A percentile compares a stretch with the other conserved stretches of the same genome.
phyloP scores from a whole-genome alignment of 306 rosid genomes.

The Pterocarpus santalinus region DNA sequence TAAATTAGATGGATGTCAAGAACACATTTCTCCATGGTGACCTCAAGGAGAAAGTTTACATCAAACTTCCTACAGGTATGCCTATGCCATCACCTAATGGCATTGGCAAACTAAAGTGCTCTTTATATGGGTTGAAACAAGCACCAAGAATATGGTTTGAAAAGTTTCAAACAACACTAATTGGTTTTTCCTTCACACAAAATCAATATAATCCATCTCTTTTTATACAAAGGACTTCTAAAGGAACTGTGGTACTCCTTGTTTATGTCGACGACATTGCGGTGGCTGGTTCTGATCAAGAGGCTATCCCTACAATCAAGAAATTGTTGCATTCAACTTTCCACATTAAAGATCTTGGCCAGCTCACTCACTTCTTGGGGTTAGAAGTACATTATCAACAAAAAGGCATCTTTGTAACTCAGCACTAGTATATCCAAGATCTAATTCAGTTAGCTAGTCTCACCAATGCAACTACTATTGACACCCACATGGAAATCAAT shows the following conservation, averaged over 20 bases:
- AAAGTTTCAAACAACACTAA: neutral
- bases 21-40: too few relatives aligned
- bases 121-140: neutral
- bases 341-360: constrained; percentile 20
- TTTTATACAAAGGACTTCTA: constrained; percentile 11
- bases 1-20: too few relatives aligned
- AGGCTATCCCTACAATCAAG: neutral
- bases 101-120: neutral
- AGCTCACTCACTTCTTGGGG: neutral
- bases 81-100: neutral
- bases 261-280: neutral
- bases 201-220: neutral
- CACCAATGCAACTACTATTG: too few relatives aligned
- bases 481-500: too few relatives aligned
- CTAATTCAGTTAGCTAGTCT: neutral
- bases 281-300: neutral
- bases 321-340: neutral
- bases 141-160: neutral
- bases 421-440: constrained; percentile 6
- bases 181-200: neutral
- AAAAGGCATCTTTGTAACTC: constrained; percentile 2
- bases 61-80: too few relatives aligned
- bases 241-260: neutral
- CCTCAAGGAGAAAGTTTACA: too few relatives aligned
- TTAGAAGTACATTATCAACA: neutral